phyloP scores from a whole-genome alignment of 1,284 basidiomycete genomes.

The Ceratobasidium theobromae region DNA sequence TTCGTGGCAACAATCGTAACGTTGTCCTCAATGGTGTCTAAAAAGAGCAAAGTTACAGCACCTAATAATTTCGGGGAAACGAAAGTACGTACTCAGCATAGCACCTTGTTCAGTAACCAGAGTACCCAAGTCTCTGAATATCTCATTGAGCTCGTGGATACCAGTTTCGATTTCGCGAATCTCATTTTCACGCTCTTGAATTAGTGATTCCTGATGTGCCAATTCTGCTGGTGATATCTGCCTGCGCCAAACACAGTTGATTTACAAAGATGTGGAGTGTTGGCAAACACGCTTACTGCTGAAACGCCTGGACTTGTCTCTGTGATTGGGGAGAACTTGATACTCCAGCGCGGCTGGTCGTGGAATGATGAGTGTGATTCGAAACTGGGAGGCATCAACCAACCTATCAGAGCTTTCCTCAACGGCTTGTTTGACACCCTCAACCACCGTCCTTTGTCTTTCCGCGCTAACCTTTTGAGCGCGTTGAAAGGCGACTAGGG shows the following conservation, averaged over 20 bases:
- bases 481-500: slow-evolving; percentile 86
- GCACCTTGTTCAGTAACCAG: slow-evolving; percentile 93
- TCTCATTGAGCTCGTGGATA: slow-evolving; percentile 95
- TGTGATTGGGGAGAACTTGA: slow-evolving; percentile 42
- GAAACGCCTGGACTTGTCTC: slow-evolving; percentile 59
- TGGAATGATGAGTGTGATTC: slow-evolving; percentile 33
- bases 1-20: slow-evolving; percentile 85
- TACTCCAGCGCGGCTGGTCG: slow-evolving; percentile 4
- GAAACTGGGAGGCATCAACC: slow-evolving; percentile 18
- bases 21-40: slow-evolving; percentile 97
- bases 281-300: background rate
- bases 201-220: slow-evolving; percentile 94
- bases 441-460: slow-evolving; percentile 78
- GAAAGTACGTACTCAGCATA: slow-evolving; percentile 75
- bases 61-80: background rate
- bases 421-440: slow-evolving; percentile 74
- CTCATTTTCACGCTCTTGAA: slow-evolving; percentile 92
- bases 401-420: slow-evolving; percentile 58
- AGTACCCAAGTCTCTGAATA: slow-evolving; percentile 95
- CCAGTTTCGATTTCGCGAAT: slow-evolving; percentile 97
- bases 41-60: background rate
- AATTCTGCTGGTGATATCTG: slow-evolving; percentile 80
- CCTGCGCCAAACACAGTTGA: background rate
- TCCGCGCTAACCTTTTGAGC: slow-evolving; percentile 90
- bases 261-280: background rate